A percentile compares a stretch with the other conserved stretches of the same genome.
These are phyloP conservation scores for Xylariaceae sp. DNA, from an alignment of 2,329 filamentous ascomycete genomes.

Conservation along the genomic window DNA sequence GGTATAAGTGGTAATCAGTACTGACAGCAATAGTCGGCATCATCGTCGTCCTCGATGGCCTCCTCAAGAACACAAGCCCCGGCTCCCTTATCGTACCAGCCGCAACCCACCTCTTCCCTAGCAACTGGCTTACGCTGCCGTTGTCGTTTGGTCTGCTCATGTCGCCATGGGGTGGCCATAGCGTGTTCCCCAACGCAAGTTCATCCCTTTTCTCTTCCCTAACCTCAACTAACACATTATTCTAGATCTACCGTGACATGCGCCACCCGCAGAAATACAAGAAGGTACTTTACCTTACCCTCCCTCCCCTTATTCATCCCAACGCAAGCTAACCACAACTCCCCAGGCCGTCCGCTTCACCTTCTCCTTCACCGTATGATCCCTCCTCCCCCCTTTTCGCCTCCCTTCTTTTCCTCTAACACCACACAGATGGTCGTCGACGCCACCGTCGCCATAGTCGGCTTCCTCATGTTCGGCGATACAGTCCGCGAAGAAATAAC, in stretches of 20 bases:
- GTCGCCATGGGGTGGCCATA: constrained; percentile 62
- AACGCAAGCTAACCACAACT: constrained; percentile 14
- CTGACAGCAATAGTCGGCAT: constrained; percentile 58
- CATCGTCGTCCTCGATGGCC: constrained; percentile 78
- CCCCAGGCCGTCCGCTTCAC: constrained; percentile 67
- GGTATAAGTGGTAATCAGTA: constrained; percentile 5
- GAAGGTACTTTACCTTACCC: constrained; percentile 21
- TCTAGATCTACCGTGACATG: constrained; percentile 58
- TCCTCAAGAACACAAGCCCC: constrained; percentile 71
- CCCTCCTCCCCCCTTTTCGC: neutral
- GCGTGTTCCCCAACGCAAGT: constrained; percentile 71
- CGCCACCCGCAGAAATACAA: constrained; percentile 73
- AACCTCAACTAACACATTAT: constrained; percentile 10
- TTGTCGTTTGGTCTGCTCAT: constrained; percentile 87
- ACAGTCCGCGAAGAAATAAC: constrained; percentile 84
- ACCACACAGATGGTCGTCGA: constrained; percentile 65
- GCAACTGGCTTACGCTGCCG: constrained; percentile 81
- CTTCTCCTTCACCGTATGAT: constrained; percentile 72
- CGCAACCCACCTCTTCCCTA: constrained; percentile 72
- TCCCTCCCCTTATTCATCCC: neutral
- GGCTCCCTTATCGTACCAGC: constrained; percentile 81
- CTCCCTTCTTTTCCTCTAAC: neutral
- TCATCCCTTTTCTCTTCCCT: neutral
- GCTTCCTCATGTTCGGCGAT: constrained; percentile 92
- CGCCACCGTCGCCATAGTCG: constrained; percentile 72